Evolutionary conservation across 345 rosid species (phyloP).

Genomic region (Arabidopsis arenosa): DNA sequence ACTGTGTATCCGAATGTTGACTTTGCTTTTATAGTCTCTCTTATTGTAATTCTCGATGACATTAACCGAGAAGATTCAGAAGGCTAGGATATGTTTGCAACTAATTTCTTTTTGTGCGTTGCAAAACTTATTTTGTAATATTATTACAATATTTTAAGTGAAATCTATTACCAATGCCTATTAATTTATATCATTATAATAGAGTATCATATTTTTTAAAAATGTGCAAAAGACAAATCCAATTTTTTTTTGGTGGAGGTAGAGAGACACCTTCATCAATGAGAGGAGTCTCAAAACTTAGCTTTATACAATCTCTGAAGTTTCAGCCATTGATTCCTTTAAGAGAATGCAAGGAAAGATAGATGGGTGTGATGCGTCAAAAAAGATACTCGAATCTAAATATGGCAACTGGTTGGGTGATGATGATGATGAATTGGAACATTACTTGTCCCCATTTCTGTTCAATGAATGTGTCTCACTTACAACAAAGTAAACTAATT

Average conservation of each 20-base stretch:
- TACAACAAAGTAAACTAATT: no score
- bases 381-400: no score
- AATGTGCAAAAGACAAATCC: not conserved
- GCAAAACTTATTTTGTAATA: not conserved
- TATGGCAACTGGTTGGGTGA: no score
- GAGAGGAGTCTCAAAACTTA: no score
- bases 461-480: no score
- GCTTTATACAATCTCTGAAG: no score
- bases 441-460: no score
- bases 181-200: not conserved
- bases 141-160: no score
- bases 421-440: no score
- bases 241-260: not conserved
- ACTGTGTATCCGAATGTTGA: conserved; percentile 44
- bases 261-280: not conserved
- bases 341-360: not conserved
- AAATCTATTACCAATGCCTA: not conserved
- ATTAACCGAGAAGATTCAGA: conserved; percentile 44
- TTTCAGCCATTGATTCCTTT: not conserved
- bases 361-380: no score
- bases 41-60: conserved; percentile 48
- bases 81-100: not conserved
- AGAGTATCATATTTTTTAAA: not conserved
- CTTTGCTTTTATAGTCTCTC: conserved; percentile 44
- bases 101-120: not conserved